Conservation (phyloP, 2,329 filamentous ascomycete species). For the Ploettnerulaceae sp. region DNA sequence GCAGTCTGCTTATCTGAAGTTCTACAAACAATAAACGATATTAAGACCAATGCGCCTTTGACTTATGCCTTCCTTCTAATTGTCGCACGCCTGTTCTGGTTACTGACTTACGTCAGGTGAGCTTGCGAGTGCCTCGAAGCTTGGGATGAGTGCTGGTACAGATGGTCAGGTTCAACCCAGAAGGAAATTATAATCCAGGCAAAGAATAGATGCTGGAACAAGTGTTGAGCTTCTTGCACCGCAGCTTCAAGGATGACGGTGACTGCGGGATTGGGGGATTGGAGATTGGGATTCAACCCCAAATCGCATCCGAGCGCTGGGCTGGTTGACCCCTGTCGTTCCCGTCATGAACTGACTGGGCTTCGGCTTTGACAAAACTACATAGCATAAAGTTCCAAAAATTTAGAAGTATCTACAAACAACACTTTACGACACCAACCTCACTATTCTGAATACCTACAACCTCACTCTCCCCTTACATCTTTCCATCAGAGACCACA, state of each 20-base stretch:
- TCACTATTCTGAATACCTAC: not conserved
- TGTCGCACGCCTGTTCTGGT: constrained; percentile 1
- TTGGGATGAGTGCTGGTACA: constrained; percentile 1
- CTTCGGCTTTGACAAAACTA: too few species aligned
- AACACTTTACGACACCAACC: not conserved
- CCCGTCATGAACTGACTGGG: not conserved
- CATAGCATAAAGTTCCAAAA: too few species aligned
- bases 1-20: not conserved
- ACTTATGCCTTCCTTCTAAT: constrained; percentile 1
- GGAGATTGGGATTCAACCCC: not conserved
- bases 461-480: not conserved
- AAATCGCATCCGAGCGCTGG: constrained; percentile 4
- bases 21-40: not conserved
- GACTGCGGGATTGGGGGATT: not conserved
- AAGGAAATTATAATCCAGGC: not conserved
- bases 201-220: constrained; percentile 4
- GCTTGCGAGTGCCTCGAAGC: constrained; percentile 8
- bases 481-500: not conserved
- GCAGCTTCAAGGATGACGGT: not conserved
- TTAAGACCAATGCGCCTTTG: not conserved
- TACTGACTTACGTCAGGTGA: constrained; percentile 10
- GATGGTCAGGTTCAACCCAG: not conserved
- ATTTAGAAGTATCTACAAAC: too few species aligned
- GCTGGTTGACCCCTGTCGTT: not conserved
- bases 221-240: not conserved